Evolutionary conservation across 306 rosid genomes (phyloP), one percentile per base, ranked within the genome.

Genomic region (Vigna nakashimae): DNA sequence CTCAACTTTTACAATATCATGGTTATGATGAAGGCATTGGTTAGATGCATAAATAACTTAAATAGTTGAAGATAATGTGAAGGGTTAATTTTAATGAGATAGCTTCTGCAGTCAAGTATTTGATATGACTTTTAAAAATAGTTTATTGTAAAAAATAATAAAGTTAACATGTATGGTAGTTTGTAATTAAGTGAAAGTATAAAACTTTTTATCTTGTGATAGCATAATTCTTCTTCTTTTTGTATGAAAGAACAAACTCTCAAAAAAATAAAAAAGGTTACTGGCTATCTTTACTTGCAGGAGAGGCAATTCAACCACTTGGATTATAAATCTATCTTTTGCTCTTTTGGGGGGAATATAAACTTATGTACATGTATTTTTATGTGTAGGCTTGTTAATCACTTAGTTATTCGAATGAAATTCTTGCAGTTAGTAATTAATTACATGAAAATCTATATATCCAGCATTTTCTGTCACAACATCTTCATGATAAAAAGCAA

Each of bases 1-100:
- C 3, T 26, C 28, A 26, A 26, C 28, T 26, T 26, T 26, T 26
- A 26, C 28, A 26, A 38, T 38, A 70, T 79, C 22, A 38, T 34
- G 71, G 14, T 60, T 56, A 49, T 70, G 30, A 30, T 67, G 69
- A 76, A 56, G 69, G 60, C 45, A 68, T 24, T 45, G 28, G 9
- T 36, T 78, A 28, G 45, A 70, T 30, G 18, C 22, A 11, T 7
- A 30, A 50, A 16, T 24, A 36, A 36, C 2, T 9, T 65, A 42
- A 28, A 26, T 53, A n/a, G 15, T 79, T 43, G 68, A 62, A 80
- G 69, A 73, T 52, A 80, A 80, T 52, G 79, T 72, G 5, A 30
- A 30, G 34, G 5, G 5, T 30, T 50, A 10, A 42, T 42, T 42
- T 42, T 6, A 5, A 36, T 36, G 40, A 36, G 1, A 36, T 36